Evolutionary conservation across 2,329 filamentous ascomycete genomes (phyloP), one percentile per base, ranked within the genome.

Genomic region (Scytalidium sp.): DNA sequence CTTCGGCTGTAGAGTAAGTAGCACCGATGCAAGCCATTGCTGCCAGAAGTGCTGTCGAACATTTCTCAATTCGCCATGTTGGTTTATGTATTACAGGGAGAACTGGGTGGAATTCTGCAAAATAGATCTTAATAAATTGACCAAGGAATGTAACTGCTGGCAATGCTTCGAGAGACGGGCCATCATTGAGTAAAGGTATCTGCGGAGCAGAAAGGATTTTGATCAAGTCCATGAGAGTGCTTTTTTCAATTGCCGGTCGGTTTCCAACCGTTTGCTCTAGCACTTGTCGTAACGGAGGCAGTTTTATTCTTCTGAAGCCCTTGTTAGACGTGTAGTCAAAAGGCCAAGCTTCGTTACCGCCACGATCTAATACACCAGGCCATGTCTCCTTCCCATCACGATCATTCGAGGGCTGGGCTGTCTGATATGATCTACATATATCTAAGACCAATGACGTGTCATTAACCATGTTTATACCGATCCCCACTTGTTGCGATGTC

Each of bases 1-100:
- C 43, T 11, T 46, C 20, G 9, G 43, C 43, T 3, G 43, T 46
- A 19, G 43, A 40, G 32, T 46, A 46, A 9, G 43, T 46, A 2
- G 43, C 43, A 17, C 43, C 43, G n/a, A 46, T 46, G 32, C 21
- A 46, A 39, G 43, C 43, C 43, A 46, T 46, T 9, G 43, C 43
- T 10, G 43, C 43, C 13, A 46, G n/a, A 17, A 46, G 29, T n/a
- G 43, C 43, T 17, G 15, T 46, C 32, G 43, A 25, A 17, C 21
- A 46, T 11, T 46, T 46, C 21, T 46, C 43, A 39, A 46, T 46
- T 19, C 29, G 13, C 43, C 20, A 39, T 9, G 43, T 39, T 13
- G 43, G 43, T 3, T 17, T 39, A 13, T 46, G 43, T 20, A 46
- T 32, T 11, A 45, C 25, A 27, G 43, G 43, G 27, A 45, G 43